Percentiles rank a stretch among this genome's conserved stretches.
Evolutionary conservation across 2,329 filamentous ascomycete genomes (phyloP).

Genomic region (Trichophyton equinum): DNA sequence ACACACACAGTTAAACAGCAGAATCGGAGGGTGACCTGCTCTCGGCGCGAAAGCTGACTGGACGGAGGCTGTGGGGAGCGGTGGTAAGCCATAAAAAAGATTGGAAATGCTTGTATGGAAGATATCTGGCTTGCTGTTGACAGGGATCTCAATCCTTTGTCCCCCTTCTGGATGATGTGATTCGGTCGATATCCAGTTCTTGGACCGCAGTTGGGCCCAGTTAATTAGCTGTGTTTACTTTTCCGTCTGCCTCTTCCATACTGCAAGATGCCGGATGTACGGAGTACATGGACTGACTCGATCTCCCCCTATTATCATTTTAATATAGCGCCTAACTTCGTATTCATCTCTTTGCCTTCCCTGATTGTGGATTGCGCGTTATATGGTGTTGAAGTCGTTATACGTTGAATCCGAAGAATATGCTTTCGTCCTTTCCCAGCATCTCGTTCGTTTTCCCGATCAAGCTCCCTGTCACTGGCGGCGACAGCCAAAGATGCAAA

Average conservation of each 20-base stretch:
- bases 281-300: not conserved
- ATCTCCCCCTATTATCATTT: not conserved
- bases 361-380: not conserved
- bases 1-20: not conserved
- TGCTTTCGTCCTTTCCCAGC: not conserved
- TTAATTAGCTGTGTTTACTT: not conserved
- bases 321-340: not conserved
- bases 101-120: not conserved
- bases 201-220: no score
- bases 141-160: not conserved
- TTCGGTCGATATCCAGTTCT: not conserved
- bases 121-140: no score
- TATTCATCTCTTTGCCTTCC: not conserved
- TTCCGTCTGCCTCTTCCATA: not conserved
- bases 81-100: not conserved
- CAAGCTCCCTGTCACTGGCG: not conserved
- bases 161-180: not conserved
- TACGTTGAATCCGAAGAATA: not conserved
- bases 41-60: not conserved
- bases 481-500: not conserved
- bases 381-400: not conserved
- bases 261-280: not conserved
- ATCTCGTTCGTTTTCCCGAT: not conserved
- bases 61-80: conserved; percentile 3
- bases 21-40: not conserved